Conservation (phyloP, 108 stramenopile species). For the Parietichytrium sp. region DNA sequence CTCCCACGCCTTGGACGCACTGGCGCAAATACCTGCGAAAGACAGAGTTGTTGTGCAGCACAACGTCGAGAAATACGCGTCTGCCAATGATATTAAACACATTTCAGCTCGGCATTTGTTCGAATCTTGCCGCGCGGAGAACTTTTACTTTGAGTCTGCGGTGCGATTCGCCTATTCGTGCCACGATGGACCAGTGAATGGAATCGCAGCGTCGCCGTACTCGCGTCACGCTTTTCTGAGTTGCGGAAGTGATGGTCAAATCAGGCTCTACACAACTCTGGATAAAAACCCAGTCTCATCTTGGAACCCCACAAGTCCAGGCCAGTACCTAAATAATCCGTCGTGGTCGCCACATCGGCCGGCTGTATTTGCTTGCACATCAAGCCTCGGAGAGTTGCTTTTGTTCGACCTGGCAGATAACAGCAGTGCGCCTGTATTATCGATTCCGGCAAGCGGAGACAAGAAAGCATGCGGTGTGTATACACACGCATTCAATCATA, state of each 20-base stretch:
- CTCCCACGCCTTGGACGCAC: neutral
- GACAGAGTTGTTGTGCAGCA: neutral
- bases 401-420: neutral
- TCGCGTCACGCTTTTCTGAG: neutral
- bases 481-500: neutral
- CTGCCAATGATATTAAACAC: neutral
- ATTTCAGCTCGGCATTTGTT: neutral
- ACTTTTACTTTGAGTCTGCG: neutral
- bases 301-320: neutral
- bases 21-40: neutral
- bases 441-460: neutral
- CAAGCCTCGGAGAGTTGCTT: neutral
- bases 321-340: neutral
- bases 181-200: constrained; percentile 17
- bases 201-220: neutral
- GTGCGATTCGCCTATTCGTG: neutral
- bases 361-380: neutral
- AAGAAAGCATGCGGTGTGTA: neutral
- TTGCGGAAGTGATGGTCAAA: neutral
- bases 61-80: neutral
- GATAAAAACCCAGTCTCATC: neutral
- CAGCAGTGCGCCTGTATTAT: neutral
- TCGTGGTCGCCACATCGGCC: constrained; percentile 28
- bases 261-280: neutral
- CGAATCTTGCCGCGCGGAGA: neutral